Percentiles rank a stretch among this genome's conserved stretches.
Conservation (phyloP, 2,329 filamentous ascomycete species). For the Ceratocystis lukuohia region DNA sequence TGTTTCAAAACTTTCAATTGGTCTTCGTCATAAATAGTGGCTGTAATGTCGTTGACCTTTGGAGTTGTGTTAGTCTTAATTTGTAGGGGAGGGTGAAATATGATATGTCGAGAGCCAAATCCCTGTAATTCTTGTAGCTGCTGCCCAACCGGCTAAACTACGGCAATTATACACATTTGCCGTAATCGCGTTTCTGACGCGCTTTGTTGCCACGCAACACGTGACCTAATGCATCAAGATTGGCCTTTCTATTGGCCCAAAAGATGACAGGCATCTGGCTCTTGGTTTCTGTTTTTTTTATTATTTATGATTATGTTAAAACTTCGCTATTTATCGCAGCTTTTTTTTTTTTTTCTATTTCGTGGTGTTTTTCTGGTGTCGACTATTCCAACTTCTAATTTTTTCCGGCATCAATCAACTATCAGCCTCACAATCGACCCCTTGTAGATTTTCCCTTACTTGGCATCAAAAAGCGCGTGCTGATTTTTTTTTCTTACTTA, state of each 20-base stretch:
- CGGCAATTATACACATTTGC: not conserved
- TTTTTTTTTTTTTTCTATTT: not conserved
- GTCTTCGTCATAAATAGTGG: too few relatives aligned
- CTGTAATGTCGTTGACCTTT: too few relatives aligned
- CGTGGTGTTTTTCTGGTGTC: not conserved
- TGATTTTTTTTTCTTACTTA: not conserved
- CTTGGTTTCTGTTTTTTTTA: not conserved
- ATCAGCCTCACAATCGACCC: not conserved
- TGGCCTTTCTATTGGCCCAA: not conserved
- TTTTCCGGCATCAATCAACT: not conserved
- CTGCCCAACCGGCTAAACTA: not conserved
- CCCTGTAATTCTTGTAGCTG: not conserved
- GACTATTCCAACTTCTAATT: conserved; percentile 1
- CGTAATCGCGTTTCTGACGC: not conserved
- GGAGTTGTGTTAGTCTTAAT: too few relatives aligned
- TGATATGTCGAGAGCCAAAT: not conserved
- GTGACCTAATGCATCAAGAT: not conserved
- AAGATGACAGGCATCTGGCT: not conserved
- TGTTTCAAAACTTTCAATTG: too few relatives aligned
- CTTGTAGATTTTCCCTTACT: not conserved
- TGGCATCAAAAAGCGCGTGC: not conserved
- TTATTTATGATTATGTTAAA: not conserved
- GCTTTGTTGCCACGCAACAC: not conserved
- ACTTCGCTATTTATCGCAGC: not conserved
- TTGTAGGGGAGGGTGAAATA: too few relatives aligned